Conservation (phyloP, 768 basidiomycete species). For the Suillus bovinus region DNA sequence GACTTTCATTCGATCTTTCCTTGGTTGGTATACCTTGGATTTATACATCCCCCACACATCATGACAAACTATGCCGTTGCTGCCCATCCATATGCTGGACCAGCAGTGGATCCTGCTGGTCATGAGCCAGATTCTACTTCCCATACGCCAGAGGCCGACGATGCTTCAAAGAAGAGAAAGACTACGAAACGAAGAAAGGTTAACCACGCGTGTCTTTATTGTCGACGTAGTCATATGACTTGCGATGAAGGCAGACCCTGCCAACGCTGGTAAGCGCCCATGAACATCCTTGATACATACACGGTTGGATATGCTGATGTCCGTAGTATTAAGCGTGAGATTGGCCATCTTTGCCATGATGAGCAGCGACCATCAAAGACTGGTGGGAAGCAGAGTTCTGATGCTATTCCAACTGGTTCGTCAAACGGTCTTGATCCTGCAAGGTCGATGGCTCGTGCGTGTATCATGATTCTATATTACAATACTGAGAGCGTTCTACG, state of each 20-base stretch:
- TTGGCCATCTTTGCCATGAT: conserved; percentile 92
- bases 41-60: neutral
- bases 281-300: conserved; percentile 14
- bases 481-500: neutral
- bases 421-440: conserved; percentile 34
- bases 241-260: conserved; percentile 90
- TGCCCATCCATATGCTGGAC: conserved; percentile 26
- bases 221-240: conserved; percentile 90
- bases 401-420: conserved; percentile 21
- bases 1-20: conserved; percentile 1
- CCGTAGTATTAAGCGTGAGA: conserved; percentile 90
- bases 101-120: conserved; percentile 13
- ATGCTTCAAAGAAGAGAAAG: conserved; percentile 40
- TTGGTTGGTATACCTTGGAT: neutral
- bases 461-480: neutral
- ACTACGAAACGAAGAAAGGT: conserved; percentile 75
- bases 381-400: conserved; percentile 41
- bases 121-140: conserved; percentile 26
- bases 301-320: conserved; percentile 13
- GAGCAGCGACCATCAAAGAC: conserved; percentile 61
- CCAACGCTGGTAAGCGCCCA: conserved; percentile 77
- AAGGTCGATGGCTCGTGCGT: conserved; percentile 31
- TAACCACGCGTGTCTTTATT: conserved; percentile 93
- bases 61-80: conserved; percentile 29
- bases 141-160: conserved; percentile 29